Conservation (phyloP, 176 grass and related monocot genomes). For the Phoenix roebelenii region DNA sequence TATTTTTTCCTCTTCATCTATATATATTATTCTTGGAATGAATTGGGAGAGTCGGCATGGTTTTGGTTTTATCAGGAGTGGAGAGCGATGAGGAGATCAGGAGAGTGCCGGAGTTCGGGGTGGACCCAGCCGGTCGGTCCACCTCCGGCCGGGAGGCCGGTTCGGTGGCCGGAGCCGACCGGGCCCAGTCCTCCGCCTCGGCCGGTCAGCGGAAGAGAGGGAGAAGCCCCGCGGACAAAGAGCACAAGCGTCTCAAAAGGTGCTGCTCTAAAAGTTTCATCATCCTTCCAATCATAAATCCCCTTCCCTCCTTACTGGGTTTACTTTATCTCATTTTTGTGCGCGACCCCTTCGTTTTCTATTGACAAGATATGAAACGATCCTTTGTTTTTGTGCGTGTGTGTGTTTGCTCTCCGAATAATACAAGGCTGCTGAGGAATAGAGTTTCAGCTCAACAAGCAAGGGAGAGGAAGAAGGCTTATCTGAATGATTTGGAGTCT, state of each 20-base stretch:
- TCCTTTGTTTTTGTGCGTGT: neutral
- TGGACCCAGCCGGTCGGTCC: slow-evolving; percentile 27
- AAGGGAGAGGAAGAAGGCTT: slow-evolving; percentile 93
- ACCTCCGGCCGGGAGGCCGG: slow-evolving; percentile 58
- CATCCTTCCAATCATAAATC: too few relatives aligned
- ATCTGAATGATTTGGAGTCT: slow-evolving; percentile 65
- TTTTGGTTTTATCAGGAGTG: slow-evolving; percentile 25
- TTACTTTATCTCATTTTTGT: too few relatives aligned
- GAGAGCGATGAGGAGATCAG: slow-evolving; percentile 99
- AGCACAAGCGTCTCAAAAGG: slow-evolving; percentile 96
- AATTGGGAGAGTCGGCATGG: neutral
- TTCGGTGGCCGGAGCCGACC: slow-evolving; percentile 15
- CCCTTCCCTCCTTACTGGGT: too few relatives aligned
- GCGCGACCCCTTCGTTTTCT: neutral
- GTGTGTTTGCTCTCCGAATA: neutral
- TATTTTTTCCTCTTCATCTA: neutral
- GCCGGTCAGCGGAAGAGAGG: slow-evolving; percentile 54
- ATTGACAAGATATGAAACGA: neutral
- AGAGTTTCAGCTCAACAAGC: slow-evolving; percentile 95
- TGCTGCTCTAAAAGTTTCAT: neutral
- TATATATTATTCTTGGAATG: neutral
- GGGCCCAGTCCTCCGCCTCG: slow-evolving; percentile 11
- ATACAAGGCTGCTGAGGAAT: slow-evolving; percentile 65
- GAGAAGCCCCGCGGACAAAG: slow-evolving; percentile 80
- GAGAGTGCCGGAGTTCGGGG: slow-evolving; percentile 84